Base-by-base conservation (phyloP, 73 alveolate genomes). In the Paramecium tetraurelia region DNA sequence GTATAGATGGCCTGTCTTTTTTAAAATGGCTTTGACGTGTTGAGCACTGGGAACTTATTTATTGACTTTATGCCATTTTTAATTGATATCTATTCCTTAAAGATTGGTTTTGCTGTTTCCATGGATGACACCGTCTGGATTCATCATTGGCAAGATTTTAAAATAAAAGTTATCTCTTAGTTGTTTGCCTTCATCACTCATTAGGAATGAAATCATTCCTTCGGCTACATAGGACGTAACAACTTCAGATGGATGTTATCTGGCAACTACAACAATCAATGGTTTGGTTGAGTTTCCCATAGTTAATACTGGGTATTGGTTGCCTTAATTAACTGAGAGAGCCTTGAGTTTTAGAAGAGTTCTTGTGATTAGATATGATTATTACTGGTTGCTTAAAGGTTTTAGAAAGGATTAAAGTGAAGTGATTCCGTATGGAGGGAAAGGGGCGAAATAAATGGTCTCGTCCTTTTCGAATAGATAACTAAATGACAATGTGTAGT, bases 211-310 rank as follows among this genome's bases (percentile, higher is more conserved):
- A 3, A 96, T 80, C 18, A 96, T 94, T 14, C 99, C 99, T 92
- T 95, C 94, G 95, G 96, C 92, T 86, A 98, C 97, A 94, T 95
- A 96, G 18, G 99, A 98, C 10, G 98, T 97, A 5, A 94, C 98
- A 0, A 98, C 95, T 93, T 98, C 99, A 58, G 99, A 97, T 33
- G 99, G 99, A 92, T 98, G 99, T 69, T 95, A 98, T 70, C 99
- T 87, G 0, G 98, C 99, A 10, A 95, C 87, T 44, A 98, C 93
- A 9, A 98, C 95, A 10, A 96, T 95, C 12, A 95, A 93, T 83
- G 92, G 93, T 92, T 96, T 95, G 35, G 44, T 63, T 8, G 57
- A 33, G 57, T 80, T 41, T 24, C 95, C 94, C 38, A 70, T 63
- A 5, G 94, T 71, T 12, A 89, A 20, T 31, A 63, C 63, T 33